Evolutionary conservation across 306 rosid genomes (phyloP), one percentile per base, ranked within the genome.

Genomic region (Malus sylvestris): DNA sequence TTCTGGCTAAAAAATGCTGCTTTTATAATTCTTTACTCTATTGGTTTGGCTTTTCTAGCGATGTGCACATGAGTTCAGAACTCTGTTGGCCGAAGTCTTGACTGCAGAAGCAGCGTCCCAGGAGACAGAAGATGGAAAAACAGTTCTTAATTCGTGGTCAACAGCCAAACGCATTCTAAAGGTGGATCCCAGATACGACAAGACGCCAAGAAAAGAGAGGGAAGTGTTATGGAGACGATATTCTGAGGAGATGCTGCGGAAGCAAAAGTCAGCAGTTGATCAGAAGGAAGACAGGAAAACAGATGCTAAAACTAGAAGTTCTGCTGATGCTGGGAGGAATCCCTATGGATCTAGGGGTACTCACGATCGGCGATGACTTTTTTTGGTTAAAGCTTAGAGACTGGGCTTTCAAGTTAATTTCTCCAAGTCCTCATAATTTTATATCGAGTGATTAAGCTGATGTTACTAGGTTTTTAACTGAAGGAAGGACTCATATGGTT

Each of bases 121-220:
- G 62, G 96, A 84, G 83, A 81, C 86, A 14, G 94, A 92, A 2
- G 93, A 89, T 57, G 95, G 97, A 58, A 95, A 85, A 80, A 87
- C 97, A 19, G 91, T 82, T 58, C 87, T 90, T 20, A 90, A 86
- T 82, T 95, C 98, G 32, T 95, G 98, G 98, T 89, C 97, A 38
- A 95, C 93, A 0, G 93, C 97, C 6, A 95, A 95, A 67, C 91
- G 89, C 40, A 76, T 81, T 66, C 68, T 95, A 74, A 95, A 92
- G 86, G 74, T 84, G 3, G 97, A 95, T 83, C 87, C 85, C 44
- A 87, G 98, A 78, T 90, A 92, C 67, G 87, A 75, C 83, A 95
- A 90, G 85, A 85, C 88, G 83, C 83, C 92, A 35, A 86, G 97
- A 65, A 88, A 90, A 83, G 96, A 92, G 22, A 92, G 93, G 88